A percentile compares a stretch with the other conserved stretches of the same genome.
Conservation (phyloP, 805 yeast species). For the Cyberlindnera galapagoensis region DNA sequence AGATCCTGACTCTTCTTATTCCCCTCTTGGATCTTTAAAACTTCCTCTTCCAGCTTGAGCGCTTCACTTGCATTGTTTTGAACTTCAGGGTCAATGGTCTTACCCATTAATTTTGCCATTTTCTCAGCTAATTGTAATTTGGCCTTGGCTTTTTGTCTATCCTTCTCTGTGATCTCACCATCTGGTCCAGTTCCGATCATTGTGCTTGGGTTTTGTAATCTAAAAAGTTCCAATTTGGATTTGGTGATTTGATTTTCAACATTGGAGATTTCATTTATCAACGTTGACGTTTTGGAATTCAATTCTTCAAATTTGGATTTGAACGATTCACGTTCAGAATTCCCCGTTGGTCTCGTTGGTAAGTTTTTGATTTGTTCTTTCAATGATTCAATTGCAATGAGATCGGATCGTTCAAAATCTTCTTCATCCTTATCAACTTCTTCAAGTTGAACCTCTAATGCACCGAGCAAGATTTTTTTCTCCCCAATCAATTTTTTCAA, state of each 20-base stretch:
- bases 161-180: constrained; percentile 79
- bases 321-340: constrained; percentile 29
- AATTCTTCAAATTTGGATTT: constrained; percentile 21
- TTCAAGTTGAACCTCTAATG: constrained; percentile 28
- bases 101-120: constrained; percentile 91
- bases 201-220: constrained; percentile 59
- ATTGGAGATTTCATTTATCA: constrained; percentile 52
- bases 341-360: constrained; percentile 27
- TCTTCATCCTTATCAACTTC: constrained; percentile 34
- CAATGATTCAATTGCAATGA: constrained; percentile 33
- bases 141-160: constrained; percentile 70
- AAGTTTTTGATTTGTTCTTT: constrained; percentile 39
- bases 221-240: constrained; percentile 58
- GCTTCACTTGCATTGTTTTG: constrained; percentile 32
- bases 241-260: constrained; percentile 62
- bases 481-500: constrained; percentile 68
- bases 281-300: constrained; percentile 45
- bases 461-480: constrained; percentile 61
- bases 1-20: constrained; percentile 48
- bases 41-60: constrained; percentile 40
- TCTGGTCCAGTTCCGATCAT: constrained; percentile 80
- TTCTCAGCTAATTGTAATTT: constrained; percentile 73
- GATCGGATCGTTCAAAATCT: constrained; percentile 39
- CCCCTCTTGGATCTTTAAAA: constrained; percentile 45
- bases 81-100: constrained; percentile 35